Conservation (phyloP, 2,329 filamentous ascomycete species). For the Aspergillus pseudotamarii region DNA sequence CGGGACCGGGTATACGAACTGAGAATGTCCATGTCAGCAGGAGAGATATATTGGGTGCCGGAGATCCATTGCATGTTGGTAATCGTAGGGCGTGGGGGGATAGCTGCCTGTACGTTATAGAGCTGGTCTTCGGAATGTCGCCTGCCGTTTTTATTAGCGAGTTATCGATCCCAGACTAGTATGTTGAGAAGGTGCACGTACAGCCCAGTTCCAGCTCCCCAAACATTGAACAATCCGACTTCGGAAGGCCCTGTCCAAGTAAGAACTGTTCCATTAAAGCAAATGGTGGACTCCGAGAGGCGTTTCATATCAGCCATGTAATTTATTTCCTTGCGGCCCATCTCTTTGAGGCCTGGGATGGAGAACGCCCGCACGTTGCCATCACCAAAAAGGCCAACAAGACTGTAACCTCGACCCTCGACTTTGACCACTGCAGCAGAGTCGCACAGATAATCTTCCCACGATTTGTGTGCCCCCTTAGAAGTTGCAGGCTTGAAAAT, state of each 20-base stretch:
- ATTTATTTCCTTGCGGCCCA: slow-evolving; percentile 66
- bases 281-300: slow-evolving; percentile 70
- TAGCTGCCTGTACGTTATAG: slow-evolving; percentile 72
- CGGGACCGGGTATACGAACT: slow-evolving; percentile 47
- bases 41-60: slow-evolving; percentile 87
- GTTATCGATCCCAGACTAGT: not conserved
- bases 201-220: slow-evolving; percentile 71
- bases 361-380: slow-evolving; percentile 78
- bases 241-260: slow-evolving; percentile 90
- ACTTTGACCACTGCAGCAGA: slow-evolving; percentile 75
- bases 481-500: slow-evolving; percentile 82
- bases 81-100: slow-evolving; percentile 86
- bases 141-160: slow-evolving; percentile 21
- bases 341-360: slow-evolving; percentile 84
- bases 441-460: slow-evolving; percentile 81
- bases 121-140: slow-evolving; percentile 50
- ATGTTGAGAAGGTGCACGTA: slow-evolving; percentile 47
- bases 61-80: slow-evolving; percentile 96
- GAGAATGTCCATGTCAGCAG: slow-evolving; percentile 82
- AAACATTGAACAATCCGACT: slow-evolving; percentile 78
- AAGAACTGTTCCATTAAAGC: slow-evolving; percentile 77
- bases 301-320: slow-evolving; percentile 73
- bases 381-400: slow-evolving; percentile 85
- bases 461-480: slow-evolving; percentile 91
- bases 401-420: slow-evolving; percentile 72